A percentile compares a stretch with the other conserved stretches of the same genome.
Conservation (phyloP, 2,329 filamentous ascomycete genomes). For the Alternaria incomplexa region DNA sequence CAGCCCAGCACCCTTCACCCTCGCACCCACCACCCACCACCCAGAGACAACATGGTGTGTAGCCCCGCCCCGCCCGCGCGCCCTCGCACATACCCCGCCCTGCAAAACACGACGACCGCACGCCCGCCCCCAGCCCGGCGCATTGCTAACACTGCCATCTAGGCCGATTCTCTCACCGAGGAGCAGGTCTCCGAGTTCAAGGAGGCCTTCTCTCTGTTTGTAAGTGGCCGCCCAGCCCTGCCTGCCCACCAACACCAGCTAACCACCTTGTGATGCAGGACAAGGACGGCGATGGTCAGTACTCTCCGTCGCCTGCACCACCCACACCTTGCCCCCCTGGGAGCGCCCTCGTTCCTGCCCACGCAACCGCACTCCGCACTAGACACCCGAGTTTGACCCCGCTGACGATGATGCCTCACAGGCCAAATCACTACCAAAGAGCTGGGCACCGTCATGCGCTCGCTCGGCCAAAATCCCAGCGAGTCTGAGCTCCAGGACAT, state of each 20-base stretch:
- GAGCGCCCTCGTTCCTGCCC: neutral
- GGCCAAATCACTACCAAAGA: conserved; percentile 70
- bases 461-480: conserved; percentile 67
- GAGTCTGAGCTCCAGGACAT: conserved; percentile 69
- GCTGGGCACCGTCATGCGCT: conserved; percentile 68
- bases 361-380: neutral
- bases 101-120: conserved; percentile 38
- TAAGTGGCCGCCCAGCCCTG: conserved; percentile 63
- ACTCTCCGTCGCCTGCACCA: conserved; percentile 1
- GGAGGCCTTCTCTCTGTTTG: conserved; percentile 99
- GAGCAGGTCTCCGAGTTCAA: conserved; percentile 99
- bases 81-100: conserved; percentile 44
- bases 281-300: conserved; percentile 65
- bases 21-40: conserved; percentile 7
- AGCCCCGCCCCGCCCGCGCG: conserved; percentile 31
- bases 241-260: conserved; percentile 22
- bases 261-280: conserved; percentile 51
- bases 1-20: neutral
- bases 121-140: conserved; percentile 8
- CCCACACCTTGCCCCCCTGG: neutral
- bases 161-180: conserved; percentile 99
- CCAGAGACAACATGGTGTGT: conserved; percentile 47
- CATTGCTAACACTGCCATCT: conserved; percentile 36
- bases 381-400: conserved; percentile 3
- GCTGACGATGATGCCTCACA: conserved; percentile 43